Base-by-base conservation (phyloP, 805 yeast species). In the Maudiozyma saulgeensis region DNA sequence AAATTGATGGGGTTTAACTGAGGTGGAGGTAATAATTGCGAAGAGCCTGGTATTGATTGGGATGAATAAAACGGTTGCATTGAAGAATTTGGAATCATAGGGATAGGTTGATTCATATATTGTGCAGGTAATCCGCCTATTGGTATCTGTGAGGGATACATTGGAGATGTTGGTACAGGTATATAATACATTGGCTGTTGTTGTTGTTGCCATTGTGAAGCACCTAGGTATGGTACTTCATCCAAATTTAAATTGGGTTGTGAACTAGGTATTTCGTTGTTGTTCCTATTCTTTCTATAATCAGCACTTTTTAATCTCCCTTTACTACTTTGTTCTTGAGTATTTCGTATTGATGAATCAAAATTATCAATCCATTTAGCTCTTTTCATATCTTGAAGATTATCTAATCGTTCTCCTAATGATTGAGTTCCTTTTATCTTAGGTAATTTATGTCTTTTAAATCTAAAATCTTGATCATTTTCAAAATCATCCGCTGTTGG, bases 331-430 rank as follows among this genome's bases (percentile, higher is more conserved):
- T 13, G 21, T 16, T 21, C n/a, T 28, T 40, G 8, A n/a, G 38
- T 35, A 16, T 35, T 35, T 35, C 56, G 53, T 39, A 52, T 46
- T 3, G 67, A 62, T 0, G 68, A 64, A 45, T 64, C 65, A 45
- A 66, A 66, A 49, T 62, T 63, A 28, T 63, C 68, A 28, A 66
- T 54, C 57, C 66, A 53, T 48, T 60, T 60, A 9, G 69, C 66
- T 39, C 53, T 55, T 39, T 53, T 54, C 12, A 58, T 51, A 48
- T 59, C 62, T 39, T 62, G 66, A 26, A 64, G 46, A 44, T 57
- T 57, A 47, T 62, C 67, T 21, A 64, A 47, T 44, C 65, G 31
- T 46, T 64, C 67, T 1, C 67, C 68, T 31, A 65, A 43, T 12
- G 64, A 50, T 2, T 66, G 64, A 0, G 56, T 52, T 5, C 66